Conservation (phyloP, 1,139 yeast genomes). For the Meyerozyma guilliermondii region DNA sequence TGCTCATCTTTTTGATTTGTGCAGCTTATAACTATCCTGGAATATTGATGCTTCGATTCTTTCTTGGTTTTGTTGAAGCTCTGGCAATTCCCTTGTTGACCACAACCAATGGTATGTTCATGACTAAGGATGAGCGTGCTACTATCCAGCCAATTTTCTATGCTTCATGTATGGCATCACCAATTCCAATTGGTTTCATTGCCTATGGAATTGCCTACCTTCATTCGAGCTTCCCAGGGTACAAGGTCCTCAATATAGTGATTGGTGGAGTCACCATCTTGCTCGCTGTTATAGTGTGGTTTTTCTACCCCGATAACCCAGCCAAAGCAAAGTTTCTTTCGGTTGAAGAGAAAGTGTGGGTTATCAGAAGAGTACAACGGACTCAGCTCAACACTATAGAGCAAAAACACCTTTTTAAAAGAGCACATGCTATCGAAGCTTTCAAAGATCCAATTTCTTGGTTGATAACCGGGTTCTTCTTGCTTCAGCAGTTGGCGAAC, state of each 20-base stretch:
- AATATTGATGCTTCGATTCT: slow-evolving; percentile 35
- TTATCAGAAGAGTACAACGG: slow-evolving; percentile 36
- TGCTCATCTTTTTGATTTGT: slow-evolving; percentile 34
- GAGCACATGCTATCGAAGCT: slow-evolving; percentile 38
- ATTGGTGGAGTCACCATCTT: slow-evolving; percentile 39
- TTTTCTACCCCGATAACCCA: slow-evolving; percentile 42
- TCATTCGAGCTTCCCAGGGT: slow-evolving; percentile 21
- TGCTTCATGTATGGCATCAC: slow-evolving; percentile 39
- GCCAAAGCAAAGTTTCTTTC: slow-evolving; percentile 29
- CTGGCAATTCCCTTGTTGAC: slow-evolving; percentile 33
- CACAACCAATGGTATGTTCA: slow-evolving; percentile 40
- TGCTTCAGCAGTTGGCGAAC: slow-evolving; percentile 42
- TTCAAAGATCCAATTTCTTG: slow-evolving; percentile 44
- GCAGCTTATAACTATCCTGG: slow-evolving; percentile 37
- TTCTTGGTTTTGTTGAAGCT: slow-evolving; percentile 42
- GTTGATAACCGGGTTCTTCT: slow-evolving; percentile 33
- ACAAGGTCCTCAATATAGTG: slow-evolving; percentile 11
- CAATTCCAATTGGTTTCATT: slow-evolving; percentile 23
- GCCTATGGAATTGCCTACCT: slow-evolving; percentile 1
- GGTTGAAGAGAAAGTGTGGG: slow-evolving; percentile 38
- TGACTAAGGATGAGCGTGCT: slow-evolving; percentile 36
- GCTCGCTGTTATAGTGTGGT: slow-evolving; percentile 21
- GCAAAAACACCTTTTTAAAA: slow-evolving; percentile 36
- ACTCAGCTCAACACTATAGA: slow-evolving; percentile 39
- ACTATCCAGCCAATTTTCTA: slow-evolving; percentile 39